phyloP scores from a whole-genome alignment of 2,329 filamentous ascomycete genomes.

The Colletotrichum phormii region DNA sequence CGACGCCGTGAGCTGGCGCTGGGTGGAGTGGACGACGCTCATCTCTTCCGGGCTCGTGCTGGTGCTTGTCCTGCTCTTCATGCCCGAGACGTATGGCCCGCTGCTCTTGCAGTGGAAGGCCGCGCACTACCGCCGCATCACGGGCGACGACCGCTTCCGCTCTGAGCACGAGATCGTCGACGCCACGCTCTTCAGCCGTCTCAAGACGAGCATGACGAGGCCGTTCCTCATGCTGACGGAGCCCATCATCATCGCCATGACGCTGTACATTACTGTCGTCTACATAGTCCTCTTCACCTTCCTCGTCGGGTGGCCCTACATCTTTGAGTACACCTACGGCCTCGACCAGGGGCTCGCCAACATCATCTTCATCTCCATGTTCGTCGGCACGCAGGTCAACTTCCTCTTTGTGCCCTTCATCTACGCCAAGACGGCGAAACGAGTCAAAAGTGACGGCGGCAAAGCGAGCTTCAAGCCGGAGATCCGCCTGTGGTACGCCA shows the following conservation, averaged over 20 bases:
- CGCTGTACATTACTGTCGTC: constrained; percentile 62
- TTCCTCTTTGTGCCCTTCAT: constrained; percentile 48
- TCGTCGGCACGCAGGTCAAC: constrained; percentile 52
- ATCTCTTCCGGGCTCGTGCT: constrained; percentile 71
- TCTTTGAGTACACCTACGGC: constrained; percentile 58
- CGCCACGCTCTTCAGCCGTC: constrained; percentile 62
- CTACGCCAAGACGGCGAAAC: constrained; percentile 42
- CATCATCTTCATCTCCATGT: constrained; percentile 57
- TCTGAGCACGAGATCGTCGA: constrained; percentile 71
- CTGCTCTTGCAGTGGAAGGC: constrained; percentile 72
- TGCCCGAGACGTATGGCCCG: constrained; percentile 74
- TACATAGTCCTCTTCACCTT: constrained; percentile 67
- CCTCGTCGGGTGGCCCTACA: constrained; percentile 61
- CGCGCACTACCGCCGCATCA: constrained; percentile 67
- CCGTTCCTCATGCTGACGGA: constrained; percentile 54
- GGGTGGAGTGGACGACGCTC: constrained; percentile 73
- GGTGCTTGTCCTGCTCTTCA: constrained; percentile 65
- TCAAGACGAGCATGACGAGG: constrained; percentile 57
- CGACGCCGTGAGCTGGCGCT: constrained; percentile 65
- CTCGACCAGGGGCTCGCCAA: constrained; percentile 55
- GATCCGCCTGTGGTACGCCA: constrained; percentile 54
- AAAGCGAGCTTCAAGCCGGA: constrained; percentile 50
- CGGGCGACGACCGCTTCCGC: constrained; percentile 69
- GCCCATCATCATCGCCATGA: constrained; percentile 55
- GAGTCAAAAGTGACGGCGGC: constrained; percentile 27